Conservation (phyloP, 139 green algal species). For the Spirogloea muscicola region DNA sequence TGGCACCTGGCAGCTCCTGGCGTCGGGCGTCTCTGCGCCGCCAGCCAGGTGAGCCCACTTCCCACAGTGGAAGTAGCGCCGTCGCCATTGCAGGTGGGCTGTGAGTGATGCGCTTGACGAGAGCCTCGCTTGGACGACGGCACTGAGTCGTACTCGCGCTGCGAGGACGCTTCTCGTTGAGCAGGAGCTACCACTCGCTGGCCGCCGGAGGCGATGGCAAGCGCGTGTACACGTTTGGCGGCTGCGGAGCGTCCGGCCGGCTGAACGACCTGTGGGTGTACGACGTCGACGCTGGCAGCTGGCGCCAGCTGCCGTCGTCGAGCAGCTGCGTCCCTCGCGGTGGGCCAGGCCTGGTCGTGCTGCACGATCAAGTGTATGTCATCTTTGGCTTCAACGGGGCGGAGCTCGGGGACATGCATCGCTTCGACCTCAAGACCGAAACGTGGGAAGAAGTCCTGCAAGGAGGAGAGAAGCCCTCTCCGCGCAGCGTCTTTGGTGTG, state of each 20-base stretch:
- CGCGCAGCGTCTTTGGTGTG: constrained; percentile 11
- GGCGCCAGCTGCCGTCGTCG: constrained; percentile 52
- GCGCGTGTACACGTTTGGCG: constrained; percentile 61
- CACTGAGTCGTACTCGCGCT: too few species aligned
- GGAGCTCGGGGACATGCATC: constrained; percentile 33
- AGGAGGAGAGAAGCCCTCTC: neutral
- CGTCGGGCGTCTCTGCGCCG: neutral
- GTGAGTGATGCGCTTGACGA: too few species aligned
- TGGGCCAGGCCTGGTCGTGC: neutral
- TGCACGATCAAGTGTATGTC: constrained; percentile 1
- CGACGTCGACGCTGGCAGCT: constrained; percentile 38
- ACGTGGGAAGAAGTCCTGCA: constrained; percentile 34
- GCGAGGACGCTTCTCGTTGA: neutral
- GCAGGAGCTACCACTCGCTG: constrained; percentile 51
- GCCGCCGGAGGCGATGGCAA: neutral
- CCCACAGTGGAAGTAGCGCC: too few species aligned
- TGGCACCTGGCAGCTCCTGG: constrained; percentile 1
- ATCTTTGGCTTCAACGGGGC: constrained; percentile 9
- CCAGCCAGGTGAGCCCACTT: constrained; percentile 1
- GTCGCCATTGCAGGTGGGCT: too few species aligned
- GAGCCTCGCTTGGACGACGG: too few species aligned
- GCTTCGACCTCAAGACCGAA: constrained; percentile 10
- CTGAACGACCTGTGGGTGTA: constrained; percentile 56
- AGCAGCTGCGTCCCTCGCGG: neutral
- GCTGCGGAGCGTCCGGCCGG: constrained; percentile 55